Base-by-base conservation (phyloP, 176 grass and related monocot species). In the Stipa capillata region DNA sequence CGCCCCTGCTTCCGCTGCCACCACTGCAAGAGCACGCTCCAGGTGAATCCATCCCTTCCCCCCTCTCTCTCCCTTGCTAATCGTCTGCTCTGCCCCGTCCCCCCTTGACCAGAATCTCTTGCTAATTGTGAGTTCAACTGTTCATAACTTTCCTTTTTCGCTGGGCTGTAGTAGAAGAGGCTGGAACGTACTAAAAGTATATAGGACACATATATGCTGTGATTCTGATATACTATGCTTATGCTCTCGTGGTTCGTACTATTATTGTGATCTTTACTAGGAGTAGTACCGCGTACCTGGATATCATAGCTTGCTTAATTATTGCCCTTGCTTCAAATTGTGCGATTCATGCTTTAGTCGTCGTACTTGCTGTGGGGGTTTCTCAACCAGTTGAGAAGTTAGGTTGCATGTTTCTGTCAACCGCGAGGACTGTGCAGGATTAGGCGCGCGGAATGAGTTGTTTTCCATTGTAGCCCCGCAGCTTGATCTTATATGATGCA, bases 11-110 rank as follows among this genome's bases (percentile, higher is more conserved):
- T 99, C 74, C 92, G 97, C 33, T 99, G 97, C 71, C 84, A 82
- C 59, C 97, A 95, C 92, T 99, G 97, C 92, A 99, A 91, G 59
- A 84, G 81, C 76, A 99, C 97, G 24, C 97, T 99, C 75, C 87
- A 99, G 97, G 97, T 69, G 24, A 45, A 45, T 69, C 57, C n/a
- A 18, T n/a, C 8, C 29, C 58, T 10, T n/a, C n/a, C n/a, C 91
- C 27, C 36, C 5, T 27, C 23, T 15, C 14, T 7, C 13, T 16
- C 7, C 69, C 2, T 24, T 3, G 23, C 8, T 28, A 5, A 4
- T 43, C 33, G 0, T 18, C 56, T 21, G 36, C 24, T 37, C 8
- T 23, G 11, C 63, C 31, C 28, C 13, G 0, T 24, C 0, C 4
- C n/a, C n/a, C 23, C 36, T 34, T 23, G 43, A 69, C 12, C 69